phyloP scores from a whole-genome alignment of 2,329 filamentous ascomycete species.

The Aspergillus luchuensis region DNA sequence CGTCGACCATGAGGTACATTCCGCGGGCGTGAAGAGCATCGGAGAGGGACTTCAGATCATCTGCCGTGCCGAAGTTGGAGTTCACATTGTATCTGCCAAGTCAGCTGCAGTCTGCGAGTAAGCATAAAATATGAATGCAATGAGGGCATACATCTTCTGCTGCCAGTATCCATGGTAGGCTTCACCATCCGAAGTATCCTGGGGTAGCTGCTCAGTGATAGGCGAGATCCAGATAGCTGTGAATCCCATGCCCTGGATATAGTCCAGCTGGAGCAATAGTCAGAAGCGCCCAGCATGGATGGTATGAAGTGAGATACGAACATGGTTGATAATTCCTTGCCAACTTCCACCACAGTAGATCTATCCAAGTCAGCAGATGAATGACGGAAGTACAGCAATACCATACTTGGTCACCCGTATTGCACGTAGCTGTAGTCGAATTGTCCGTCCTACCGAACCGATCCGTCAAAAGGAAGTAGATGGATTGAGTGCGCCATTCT shows the following conservation, averaged over 20 bases:
- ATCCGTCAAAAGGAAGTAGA: conserved; percentile 51
- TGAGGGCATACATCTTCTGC: conserved; percentile 44
- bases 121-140: neutral
- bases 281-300: neutral
- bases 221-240: conserved; percentile 54
- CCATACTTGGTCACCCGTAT: conserved; percentile 27
- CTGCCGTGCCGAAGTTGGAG: conserved; percentile 58
- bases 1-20: conserved; percentile 65
- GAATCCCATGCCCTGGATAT: conserved; percentile 53
- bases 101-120: neutral
- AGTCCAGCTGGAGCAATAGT: conserved; percentile 43
- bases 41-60: conserved; percentile 61
- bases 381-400: neutral
- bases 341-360: conserved; percentile 53
- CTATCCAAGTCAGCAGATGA: conserved; percentile 7
- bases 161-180: conserved; percentile 56
- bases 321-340: conserved; percentile 48
- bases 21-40: conserved; percentile 56
- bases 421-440: conserved; percentile 37
- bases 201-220: conserved; percentile 42
- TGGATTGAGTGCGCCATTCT: conserved; percentile 46
- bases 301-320: neutral
- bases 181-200: conserved; percentile 40
- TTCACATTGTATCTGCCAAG: conserved; percentile 53
- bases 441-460: conserved; percentile 45